Percentiles rank a stretch among this genome's conserved stretches.
phyloP scores from a whole-genome alignment of 2,329 filamentous ascomycete genomes.

The Phialemoniopsis sp. region DNA sequence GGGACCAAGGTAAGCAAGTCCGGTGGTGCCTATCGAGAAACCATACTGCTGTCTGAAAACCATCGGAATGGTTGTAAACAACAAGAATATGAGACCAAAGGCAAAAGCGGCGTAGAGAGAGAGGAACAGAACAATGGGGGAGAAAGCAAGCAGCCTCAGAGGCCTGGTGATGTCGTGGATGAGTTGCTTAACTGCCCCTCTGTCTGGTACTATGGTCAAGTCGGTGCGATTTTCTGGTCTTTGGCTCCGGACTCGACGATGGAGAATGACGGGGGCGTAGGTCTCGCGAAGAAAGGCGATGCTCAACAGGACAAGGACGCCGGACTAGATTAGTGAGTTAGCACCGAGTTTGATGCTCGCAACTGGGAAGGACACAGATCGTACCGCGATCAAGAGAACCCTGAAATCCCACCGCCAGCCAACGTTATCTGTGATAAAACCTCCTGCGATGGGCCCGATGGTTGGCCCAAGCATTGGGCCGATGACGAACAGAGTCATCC shows the following conservation, averaged over 20 bases:
- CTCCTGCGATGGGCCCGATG: slow-evolving; percentile 41
- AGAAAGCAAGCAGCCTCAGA: slow-evolving; percentile 40
- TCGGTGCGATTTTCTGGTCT: too few species aligned
- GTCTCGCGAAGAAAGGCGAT: slow-evolving; percentile 38
- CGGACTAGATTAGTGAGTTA: slow-evolving; percentile 15
- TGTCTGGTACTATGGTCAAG: too few species aligned
- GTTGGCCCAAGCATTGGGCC: slow-evolving; percentile 1
- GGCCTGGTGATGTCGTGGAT: slow-evolving; percentile 38
- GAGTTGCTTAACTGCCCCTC: too few species aligned
- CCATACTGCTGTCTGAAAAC: slow-evolving; percentile 37
- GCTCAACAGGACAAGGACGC: slow-evolving; percentile 26
- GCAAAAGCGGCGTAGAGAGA: slow-evolving; percentile 37
- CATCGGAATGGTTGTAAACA: slow-evolving; percentile 45
- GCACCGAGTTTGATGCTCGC: too few species aligned
- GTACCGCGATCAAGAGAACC: slow-evolving; percentile 33
- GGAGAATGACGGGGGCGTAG: slow-evolving; percentile 40
- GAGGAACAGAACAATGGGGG: slow-evolving; percentile 35
- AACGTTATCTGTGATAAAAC: slow-evolving; percentile 30
- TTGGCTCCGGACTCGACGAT: slow-evolving; percentile 47
- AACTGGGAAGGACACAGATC: too few species aligned
- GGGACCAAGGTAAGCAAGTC: slow-evolving; percentile 44
- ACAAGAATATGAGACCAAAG: slow-evolving; percentile 44
- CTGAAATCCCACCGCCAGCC: slow-evolving; percentile 49
- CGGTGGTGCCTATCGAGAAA: slow-evolving; percentile 29
- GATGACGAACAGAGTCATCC: neutral